Base-by-base conservation (phyloP, 2,329 filamentous ascomycete genomes). In the Sporothrix brasiliensis region DNA sequence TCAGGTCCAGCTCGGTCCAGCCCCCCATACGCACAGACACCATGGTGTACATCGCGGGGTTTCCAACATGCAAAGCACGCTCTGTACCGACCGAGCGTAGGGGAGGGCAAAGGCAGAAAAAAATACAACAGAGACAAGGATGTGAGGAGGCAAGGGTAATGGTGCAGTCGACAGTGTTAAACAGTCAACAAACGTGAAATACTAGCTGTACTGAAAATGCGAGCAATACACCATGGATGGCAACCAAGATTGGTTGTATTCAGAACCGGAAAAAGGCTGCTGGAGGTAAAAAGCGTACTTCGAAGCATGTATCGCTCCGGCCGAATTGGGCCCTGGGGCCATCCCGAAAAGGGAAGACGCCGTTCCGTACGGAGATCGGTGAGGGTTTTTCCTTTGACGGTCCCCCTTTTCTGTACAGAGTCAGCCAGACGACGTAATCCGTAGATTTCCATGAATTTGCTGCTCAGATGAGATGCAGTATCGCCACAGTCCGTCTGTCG, bases 1-100 rank as follows among this genome's bases (percentile, higher is more conserved):
- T 6, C n/a, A 24, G 39, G 16, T 13, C 58, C 30, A 63, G 39
- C n/a, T 24, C 58, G 11, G 39, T 63, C 60, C 44, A 50, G 44
- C 21, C 24, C 60, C 21, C 60, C 24, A 30, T 53, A 56, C 21
- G 65, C 65, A 67, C 65, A 30, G 65, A 67, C 34, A 44, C 34
- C 52, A 67, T 56, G n/a, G 65, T 50, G 65, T 50, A 54, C 65
- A 67, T 56, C 30, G 65, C 65, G 50, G 39, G n/a, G 19, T 24
- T 47, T 10, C n/a, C 19, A 24, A 60, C 44, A 39, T 41, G 47
- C 27, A 39, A 39, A 52, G 27, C 19, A 66, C 47, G 47, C 63
- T 39, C 24, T 21, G 34, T 30, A 19, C 24, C 61, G 44, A 24
- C 56, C 39, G 34, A 44, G 19, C 14, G 27, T 5, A 13, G 21